phyloP scores from a whole-genome alignment of 2,329 filamentous ascomycete genomes.

The Cercospora sp. region DNA sequence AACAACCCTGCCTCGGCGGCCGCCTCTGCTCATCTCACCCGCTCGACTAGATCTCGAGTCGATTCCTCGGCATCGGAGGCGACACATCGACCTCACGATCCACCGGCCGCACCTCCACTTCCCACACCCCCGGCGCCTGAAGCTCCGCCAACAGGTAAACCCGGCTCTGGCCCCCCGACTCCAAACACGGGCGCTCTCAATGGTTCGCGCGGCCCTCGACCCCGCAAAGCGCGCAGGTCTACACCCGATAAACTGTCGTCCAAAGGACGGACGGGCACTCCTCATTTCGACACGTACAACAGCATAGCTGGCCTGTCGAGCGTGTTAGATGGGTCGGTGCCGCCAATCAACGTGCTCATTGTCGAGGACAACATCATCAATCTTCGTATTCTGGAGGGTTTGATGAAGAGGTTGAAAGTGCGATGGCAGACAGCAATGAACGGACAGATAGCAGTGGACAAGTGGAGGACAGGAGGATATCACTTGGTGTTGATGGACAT shows the following conservation, averaged over 20 bases:
- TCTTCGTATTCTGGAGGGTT: conserved; percentile 85
- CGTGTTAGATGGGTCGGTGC: conserved; percentile 77
- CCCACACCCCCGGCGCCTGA: conserved; percentile 54
- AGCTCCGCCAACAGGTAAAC: conserved; percentile 31
- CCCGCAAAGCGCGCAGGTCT: conserved; percentile 30
- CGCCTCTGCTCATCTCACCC: conserved; percentile 43
- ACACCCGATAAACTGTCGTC: conserved; percentile 30
- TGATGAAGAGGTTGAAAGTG: conserved; percentile 93
- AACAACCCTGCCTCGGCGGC: conserved; percentile 36
- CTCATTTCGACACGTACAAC: conserved; percentile 24
- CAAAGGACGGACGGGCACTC: conserved; percentile 17
- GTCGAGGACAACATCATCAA: conserved; percentile 99
- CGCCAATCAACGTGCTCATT: conserved; percentile 94
- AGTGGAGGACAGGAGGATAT: conserved; percentile 90
- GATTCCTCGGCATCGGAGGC: conserved; percentile 47
- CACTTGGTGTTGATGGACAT: conserved; percentile 99
- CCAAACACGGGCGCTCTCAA: conserved; percentile 42
- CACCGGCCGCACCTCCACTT: conserved; percentile 51
- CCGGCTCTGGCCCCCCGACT: conserved; percentile 37
- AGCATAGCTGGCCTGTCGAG: conserved; percentile 26
- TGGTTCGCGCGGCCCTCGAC: conserved; percentile 24
- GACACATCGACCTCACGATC: conserved; percentile 43
- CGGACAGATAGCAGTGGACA: conserved; percentile 85
- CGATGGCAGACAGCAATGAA: conserved; percentile 98
- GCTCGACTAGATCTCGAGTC: conserved; percentile 38